Conservation (phyloP, 768 basidiomycete species). For the Calocybe cyanea region DNA sequence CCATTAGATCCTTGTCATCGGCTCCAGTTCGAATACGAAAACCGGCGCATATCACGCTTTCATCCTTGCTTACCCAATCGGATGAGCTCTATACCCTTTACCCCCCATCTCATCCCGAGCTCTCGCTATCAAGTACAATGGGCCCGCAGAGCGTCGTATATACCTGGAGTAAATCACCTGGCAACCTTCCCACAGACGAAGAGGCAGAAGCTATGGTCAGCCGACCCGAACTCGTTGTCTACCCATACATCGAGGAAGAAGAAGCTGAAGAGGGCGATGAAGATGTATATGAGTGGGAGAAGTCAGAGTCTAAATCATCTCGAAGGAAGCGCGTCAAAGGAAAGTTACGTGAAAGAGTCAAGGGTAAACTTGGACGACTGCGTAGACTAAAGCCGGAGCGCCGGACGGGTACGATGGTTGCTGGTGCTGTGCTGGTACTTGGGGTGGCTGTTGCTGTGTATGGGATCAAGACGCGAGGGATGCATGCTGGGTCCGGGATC, state of each 20-base stretch:
- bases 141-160: slow-evolving; percentile 74
- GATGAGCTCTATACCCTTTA: slow-evolving; percentile 55
- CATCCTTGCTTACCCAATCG: slow-evolving; percentile 52
- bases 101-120: slow-evolving; percentile 56
- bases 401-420: slow-evolving; percentile 45
- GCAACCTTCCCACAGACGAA: slow-evolving; percentile 44
- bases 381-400: slow-evolving; percentile 26
- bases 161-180: slow-evolving; percentile 60
- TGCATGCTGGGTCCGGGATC: slow-evolving; percentile 10
- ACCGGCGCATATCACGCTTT: slow-evolving; percentile 23
- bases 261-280: slow-evolving; percentile 17
- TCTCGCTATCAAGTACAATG: slow-evolving; percentile 58
- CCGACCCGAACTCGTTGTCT: slow-evolving; percentile 53
- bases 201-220: slow-evolving; percentile 60
- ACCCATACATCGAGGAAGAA: slow-evolving; percentile 39
- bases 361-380: slow-evolving; percentile 18
- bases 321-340: slow-evolving; percentile 13
- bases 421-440: slow-evolving; percentile 65
- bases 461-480: slow-evolving; percentile 31
- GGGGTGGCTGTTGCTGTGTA: slow-evolving; percentile 69
- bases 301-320: slow-evolving; percentile 13
- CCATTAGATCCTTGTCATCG: neutral
- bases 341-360: slow-evolving; percentile 17
- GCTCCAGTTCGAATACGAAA: neutral
- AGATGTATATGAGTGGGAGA: slow-evolving; percentile 16